Base-by-base conservation (phyloP, 495 filamentous ascomycete genomes). In the Halenospora varia region DNA sequence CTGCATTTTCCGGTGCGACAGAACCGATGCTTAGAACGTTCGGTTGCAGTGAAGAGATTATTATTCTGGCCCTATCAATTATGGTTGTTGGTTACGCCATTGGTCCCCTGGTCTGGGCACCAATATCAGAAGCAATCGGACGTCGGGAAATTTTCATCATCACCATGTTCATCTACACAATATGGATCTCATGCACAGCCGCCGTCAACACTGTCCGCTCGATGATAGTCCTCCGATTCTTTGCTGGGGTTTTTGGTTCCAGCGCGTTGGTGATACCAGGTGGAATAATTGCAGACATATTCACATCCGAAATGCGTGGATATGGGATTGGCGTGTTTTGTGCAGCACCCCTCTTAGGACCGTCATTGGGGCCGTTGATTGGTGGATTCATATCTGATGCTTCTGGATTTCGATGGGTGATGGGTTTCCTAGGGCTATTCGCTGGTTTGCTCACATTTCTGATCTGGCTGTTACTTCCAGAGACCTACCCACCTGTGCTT, bases 401-500 rank as follows among this genome's bases (percentile, higher is more conserved):
- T 25, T 73, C 62, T 39, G 85, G 86, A 24, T 89, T 85, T 57
- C 24, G 62, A 45, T 64, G 62, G 73, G 61, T 83, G 17, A 68
- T 88, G 52, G 82, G 89, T 53, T 75, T 80, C 26, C 65, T 77
- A 24, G 82, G 92, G 52, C 63, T 82, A 41, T 64, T 88, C n/a
- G n/a, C n/a, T n/a, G n/a, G n/a, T n/a, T n/a, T n/a, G n/a, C n/a
- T n/a, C n/a, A n/a, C n/a, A n/a, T n/a, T n/a, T n/a, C n/a, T n/a
- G n/a, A n/a, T n/a, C n/a, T n/a, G n/a, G n/a, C n/a, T n/a, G n/a
- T 71, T 86, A 41, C 82, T 95, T 1, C 91, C 92, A 10, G 92
- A 96, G 72, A 96, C 93, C 0, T 96, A 96, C 68, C 82, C 67
- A 1, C 74, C 78, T 11, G 82, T 85, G n/a, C 77, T 96, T n/a